Base-by-base conservation (phyloP, 2,329 filamentous ascomycete genomes). In the Beauveria caledonica region DNA sequence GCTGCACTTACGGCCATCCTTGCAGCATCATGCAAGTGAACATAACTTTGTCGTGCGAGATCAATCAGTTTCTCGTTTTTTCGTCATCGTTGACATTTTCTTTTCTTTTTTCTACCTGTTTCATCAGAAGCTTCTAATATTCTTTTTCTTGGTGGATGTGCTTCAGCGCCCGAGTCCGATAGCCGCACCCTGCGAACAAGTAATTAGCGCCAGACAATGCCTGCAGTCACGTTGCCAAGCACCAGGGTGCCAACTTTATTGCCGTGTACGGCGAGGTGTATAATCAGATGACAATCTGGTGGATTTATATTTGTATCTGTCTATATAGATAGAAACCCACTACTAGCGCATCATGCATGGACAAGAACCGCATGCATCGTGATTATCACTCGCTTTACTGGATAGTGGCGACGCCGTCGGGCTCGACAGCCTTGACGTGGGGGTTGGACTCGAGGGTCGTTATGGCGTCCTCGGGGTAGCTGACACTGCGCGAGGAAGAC, bases 401-500 rank as follows among this genome's bases (percentile, higher is more conserved):
- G 8, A 83, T 94, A 68, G 66, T 85, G 63, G 95, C 84, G 68
- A 83, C 79, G 52, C 79, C 74, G 73, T 97, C 91, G 62, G 74
- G 68, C 81, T 97, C 93, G 62, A 96, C 88, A 49, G 69, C 68
- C 68, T 91, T 81, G 72, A 97, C 79, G 69, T 91, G 81, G 64
- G 90, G 84, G 77, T 88, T 83, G 62, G 76, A 78, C 67, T 86
- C 77, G 62, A 97, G 80, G 5, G 87, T 83, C 42, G 75, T 75
- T 61, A 96, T 78, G 17, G 81, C 76, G 70, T 87, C 89, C 13
- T 85, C 79, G 29, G 85, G 84, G 73, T 89, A 90, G 61, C 83
- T 79, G 68, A 92, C 91, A 55, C 92, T 96, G 15, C 25, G 15
- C 29, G 23, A 25, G 23, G 29, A 53, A 40, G 39, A 40, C 2